phyloP scores from a whole-genome alignment of 768 basidiomycete genomes.

The Trametes elegans region DNA sequence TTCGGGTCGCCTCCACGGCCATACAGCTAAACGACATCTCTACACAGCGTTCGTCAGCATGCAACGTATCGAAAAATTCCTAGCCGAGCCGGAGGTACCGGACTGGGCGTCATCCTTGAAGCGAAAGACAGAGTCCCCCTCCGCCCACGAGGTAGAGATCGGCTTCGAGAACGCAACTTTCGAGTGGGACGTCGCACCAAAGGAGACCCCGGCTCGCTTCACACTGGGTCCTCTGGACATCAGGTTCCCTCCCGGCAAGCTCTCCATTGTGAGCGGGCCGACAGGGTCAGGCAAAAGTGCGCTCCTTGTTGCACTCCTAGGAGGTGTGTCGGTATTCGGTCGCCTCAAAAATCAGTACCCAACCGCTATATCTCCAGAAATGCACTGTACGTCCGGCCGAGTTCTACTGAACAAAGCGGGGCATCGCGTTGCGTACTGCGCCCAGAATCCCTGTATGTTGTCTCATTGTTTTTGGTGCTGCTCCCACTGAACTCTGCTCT shows the following conservation, averaged over 20 bases:
- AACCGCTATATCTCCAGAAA: constrained; percentile 39
- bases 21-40: constrained; percentile 10
- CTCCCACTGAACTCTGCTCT: constrained; percentile 26
- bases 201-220: constrained; percentile 41
- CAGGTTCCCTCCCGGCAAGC: constrained; percentile 52
- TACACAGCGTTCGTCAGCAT: constrained; percentile 68
- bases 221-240: constrained; percentile 56
- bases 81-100: constrained; percentile 73
- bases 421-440: constrained; percentile 67
- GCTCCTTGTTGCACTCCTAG: constrained; percentile 59
- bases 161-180: constrained; percentile 58
- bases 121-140: constrained; percentile 17
- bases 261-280: constrained; percentile 61
- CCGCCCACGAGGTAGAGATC: constrained; percentile 31
- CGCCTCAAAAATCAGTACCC: background rate
- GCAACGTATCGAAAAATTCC: constrained; percentile 74
- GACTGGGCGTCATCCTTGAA: constrained; percentile 74
- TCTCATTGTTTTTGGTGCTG: background rate
- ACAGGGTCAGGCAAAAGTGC: constrained; percentile 74
- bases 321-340: constrained; percentile 42
- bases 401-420: constrained; percentile 55
- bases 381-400: constrained; percentile 52
- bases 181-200: constrained; percentile 48
- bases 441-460: constrained; percentile 59
- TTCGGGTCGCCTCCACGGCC: background rate